Percentiles rank a stretch among this genome's conserved stretches.
Conservation (phyloP, 495 filamentous ascomycete genomes). For the Margaritispora aquatica region DNA sequence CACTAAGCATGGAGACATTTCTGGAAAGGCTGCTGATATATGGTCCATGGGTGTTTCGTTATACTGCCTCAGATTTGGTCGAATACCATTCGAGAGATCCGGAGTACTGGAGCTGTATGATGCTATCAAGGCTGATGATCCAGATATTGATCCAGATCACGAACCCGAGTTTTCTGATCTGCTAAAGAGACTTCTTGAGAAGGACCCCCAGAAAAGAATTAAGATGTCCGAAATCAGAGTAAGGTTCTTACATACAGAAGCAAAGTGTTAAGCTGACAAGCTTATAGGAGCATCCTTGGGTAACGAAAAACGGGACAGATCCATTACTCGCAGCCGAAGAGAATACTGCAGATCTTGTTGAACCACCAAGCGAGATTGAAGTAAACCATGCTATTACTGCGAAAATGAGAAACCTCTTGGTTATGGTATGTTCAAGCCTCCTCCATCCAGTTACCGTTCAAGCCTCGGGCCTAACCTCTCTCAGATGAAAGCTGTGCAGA, state of each 20-base stretch:
- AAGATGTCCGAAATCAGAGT: conserved; percentile 77
- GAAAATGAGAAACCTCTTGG: conserved; percentile 76
- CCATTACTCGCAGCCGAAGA: conserved; percentile 75
- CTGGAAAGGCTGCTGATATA: conserved; percentile 85
- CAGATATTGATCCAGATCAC: conserved; percentile 44
- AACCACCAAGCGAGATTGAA: conserved; percentile 80
- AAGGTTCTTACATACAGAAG: conserved; percentile 6
- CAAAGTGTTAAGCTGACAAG: conserved; percentile 9
- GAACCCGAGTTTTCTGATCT: conserved; percentile 61
- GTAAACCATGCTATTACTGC: conserved; percentile 84
- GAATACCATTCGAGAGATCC: conserved; percentile 72
- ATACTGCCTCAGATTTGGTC: conserved; percentile 86
- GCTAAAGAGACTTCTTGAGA: conserved; percentile 63
- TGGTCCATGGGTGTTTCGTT: conserved; percentile 98
- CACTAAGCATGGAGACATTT: conserved; percentile 80
- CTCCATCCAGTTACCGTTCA: not conserved
- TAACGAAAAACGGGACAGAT: conserved; percentile 76
- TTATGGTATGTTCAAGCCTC: conserved; percentile 56
- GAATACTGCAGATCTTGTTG: conserved; percentile 76
- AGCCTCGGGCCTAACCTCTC: conserved; percentile 1
- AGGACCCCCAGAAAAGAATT: conserved; percentile 72
- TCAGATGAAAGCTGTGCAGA: conserved; percentile 87
- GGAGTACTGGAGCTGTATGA: conserved; percentile 84
- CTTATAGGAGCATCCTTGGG: conserved; percentile 83
- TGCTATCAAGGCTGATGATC: conserved; percentile 65